Evolutionary conservation across 2,329 filamentous ascomycete genomes (phyloP), one percentile per base, ranked within the genome.

Genomic region (Fusarium sp.): DNA sequence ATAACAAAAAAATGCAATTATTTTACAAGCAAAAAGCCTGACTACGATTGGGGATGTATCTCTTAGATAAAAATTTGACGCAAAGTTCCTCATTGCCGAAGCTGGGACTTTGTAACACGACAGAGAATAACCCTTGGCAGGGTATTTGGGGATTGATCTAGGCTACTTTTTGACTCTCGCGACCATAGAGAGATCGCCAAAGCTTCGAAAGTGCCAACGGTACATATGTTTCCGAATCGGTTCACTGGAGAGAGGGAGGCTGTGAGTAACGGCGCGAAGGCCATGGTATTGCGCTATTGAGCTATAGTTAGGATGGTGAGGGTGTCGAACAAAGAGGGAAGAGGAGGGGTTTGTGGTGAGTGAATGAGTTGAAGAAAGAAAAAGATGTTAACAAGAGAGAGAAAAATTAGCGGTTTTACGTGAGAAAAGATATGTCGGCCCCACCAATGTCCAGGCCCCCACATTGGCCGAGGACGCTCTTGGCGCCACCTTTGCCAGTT

Each of bases 81-180:
- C 92, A 94, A 90, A 87, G 86, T 88, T 87, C 86, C 79, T 93
- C 91, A 92, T 89, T 77, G 90, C 90, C 82, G 81, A 79, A 80
- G 88, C 89, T 92, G 86, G 86, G 83, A 92, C 84, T 87, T 89
- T 94, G 92, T 92, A 95, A 94, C 92, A 95, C 92, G 91, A 93
- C 88, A 89, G 91, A 93, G 92, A 86, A 92, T 89, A 88, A 90
- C 89, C 88, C 90, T 93, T 93, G 91, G 91, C 90, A 92, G 90
- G 88, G 89, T 91, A 86, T 85, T 89, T 89, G 82, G 85, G 86
- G 82, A 91, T 86, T 84, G 77, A 77, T 95, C 83, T 95, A 88
- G 92, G 92, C 92, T 87, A 81, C 91, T 88, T 89, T 89, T 94
- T 95, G 92, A 95, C 92, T 93, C 85, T 92, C 77, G 84, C 87